Evolutionary conservation across 2,329 filamentous ascomycete genomes (phyloP).

Genomic region (Arthrobotrys iridis): DNA sequence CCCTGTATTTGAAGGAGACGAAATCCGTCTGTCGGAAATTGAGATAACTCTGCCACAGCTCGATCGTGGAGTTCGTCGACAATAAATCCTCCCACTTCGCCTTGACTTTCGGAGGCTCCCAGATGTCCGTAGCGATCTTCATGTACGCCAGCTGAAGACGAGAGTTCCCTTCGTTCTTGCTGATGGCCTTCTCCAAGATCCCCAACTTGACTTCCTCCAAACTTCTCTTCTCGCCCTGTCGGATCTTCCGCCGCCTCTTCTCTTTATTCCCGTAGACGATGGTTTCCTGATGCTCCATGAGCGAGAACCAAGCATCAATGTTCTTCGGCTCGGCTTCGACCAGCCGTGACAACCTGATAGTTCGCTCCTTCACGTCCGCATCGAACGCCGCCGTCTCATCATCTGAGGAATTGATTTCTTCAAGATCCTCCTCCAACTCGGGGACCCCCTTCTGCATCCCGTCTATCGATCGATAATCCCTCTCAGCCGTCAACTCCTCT

Average conservation of each 20-base stretch:
- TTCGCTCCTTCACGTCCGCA: constrained; percentile 53
- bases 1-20: constrained; percentile 73
- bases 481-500: not conserved
- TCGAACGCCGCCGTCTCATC: constrained; percentile 36
- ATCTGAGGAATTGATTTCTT: constrained; percentile 41
- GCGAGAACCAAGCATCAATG: constrained; percentile 76
- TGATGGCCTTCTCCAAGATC: constrained; percentile 80
- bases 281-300: constrained; percentile 80
- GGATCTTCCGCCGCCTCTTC: constrained; percentile 63
- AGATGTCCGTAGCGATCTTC: constrained; percentile 77
- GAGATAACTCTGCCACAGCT: constrained; percentile 73
- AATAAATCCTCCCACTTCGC: constrained; percentile 74
- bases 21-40: constrained; percentile 70
- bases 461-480: constrained; percentile 44
- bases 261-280: constrained; percentile 64
- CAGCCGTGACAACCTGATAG: constrained; percentile 60
- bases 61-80: constrained; percentile 67
- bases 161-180: constrained; percentile 67
- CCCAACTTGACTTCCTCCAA: constrained; percentile 81
- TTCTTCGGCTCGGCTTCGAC: constrained; percentile 75
- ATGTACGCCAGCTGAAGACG: constrained; percentile 75
- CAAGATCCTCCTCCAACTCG: constrained; percentile 32
- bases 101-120: constrained; percentile 72
- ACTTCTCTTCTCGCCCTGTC: constrained; percentile 67
- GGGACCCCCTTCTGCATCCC: constrained; percentile 41